Base-by-base conservation (phyloP, 148 eudicot genomes). In the Diospyros kaki region DNA sequence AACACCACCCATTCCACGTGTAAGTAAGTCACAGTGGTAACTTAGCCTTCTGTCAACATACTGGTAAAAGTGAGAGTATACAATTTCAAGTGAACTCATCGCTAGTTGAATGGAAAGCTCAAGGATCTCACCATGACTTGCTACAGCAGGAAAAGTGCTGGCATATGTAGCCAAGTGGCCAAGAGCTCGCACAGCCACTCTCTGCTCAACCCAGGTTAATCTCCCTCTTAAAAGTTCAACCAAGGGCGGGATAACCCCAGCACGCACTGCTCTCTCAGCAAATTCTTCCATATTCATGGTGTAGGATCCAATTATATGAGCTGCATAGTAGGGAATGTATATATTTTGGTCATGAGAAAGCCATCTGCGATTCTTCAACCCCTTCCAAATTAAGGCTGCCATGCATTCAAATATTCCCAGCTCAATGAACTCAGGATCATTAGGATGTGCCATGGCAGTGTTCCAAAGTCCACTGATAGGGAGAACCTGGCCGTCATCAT, bases 381-480 rank as follows among this genome's bases (percentile, higher is more conserved):
- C 99, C 80, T 91, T 96, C 91, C 98, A 93, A 60, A 96, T 93
- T 60, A 96, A 89, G 41, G 94, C 89, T n/a, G 97, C 72, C 98
- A 91, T 93, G 90, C 98, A 96, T 71, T 91, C 91, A 66, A 93
- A 96, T 58, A 96, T 93, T 14, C 99, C 99, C 74, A 96, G 81
- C 75, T 96, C 97, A 66, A 92, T 92, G 83, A 95, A 95, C 82
- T 95, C 99, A 0, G 99, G 99, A 64, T 95, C 99, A 72, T 95
- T 95, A 48, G 97, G 99, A 82, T 95, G 99, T 59, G 99, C 96
- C 99, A 95, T 95, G 59, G 99, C 99, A 45, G 99, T 95, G 83
- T 95, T 95, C 99, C 99, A 95, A 56, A 95, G 96, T 82, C 96
- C 96, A 71, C 97, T 95, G 51, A 95, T 95, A 51, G 99, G 99